Evolutionary conservation across 2,329 filamentous ascomycete species (phyloP), one percentile per base, ranked within the genome.

Genomic region (Epichloe brachyelytri): DNA sequence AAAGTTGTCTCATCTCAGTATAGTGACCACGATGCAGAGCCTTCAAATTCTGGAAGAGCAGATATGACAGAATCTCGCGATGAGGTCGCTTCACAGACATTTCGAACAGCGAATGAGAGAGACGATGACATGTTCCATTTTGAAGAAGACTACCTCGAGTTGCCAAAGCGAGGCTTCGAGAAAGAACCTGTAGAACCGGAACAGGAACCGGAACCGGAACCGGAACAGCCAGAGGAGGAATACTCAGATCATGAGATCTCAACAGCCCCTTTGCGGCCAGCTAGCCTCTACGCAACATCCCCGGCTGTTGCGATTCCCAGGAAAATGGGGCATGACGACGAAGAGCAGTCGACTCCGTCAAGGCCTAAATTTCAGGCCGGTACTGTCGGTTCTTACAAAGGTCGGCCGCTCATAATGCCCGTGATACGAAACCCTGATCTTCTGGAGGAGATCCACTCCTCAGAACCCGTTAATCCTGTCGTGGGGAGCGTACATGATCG

Each of bases 361-460:
- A 57, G 57, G 4, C 57, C 66, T 46, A 66, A 63, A 44, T 66
- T 66, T 49, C 61, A 67, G 43, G 60, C 66, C 20, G 68, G 68
- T 17, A 74, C 72, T 6, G 61, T 75, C 14, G 76, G 76, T 3
- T 79, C 76, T n/a, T 78, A 77, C 57, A 76, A 72, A 57, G 76
- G 76, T 43, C 69, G 69, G 19, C 69, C 76, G 14, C 72, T 80
- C 46, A 67, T 70, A 37, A 76, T 79, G 65, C 71, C 73, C 2
- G 67, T 79, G 14, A 70, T 80, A 44, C 70, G 68, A 46, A 69
- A 75, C 46, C 68, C 73, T 8, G 69, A 74, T 20, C 50, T 79
- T 1, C 71, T 76, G 51, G 73, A 71, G 22, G 66, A 69, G 56
- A 75, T 75, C 2, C 71, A 68, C 11, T 70, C 71, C 11, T 62